Evolutionary conservation across 2,329 filamentous ascomycete species (phyloP), one percentile per base, ranked within the genome.

Genomic region (Aspergillus fumigatus): DNA sequence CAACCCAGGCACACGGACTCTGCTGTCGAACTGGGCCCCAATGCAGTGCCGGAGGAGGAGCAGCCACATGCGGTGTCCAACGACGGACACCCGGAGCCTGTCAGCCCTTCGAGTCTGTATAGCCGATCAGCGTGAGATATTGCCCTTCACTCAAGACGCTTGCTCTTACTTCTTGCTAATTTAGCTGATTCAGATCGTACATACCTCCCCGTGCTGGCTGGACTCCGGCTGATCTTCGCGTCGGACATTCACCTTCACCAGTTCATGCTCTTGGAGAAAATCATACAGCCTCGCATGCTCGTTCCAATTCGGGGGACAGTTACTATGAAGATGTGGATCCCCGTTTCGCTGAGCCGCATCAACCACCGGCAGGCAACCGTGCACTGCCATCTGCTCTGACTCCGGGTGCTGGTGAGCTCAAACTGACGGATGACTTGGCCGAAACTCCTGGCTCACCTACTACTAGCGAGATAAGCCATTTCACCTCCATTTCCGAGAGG

Each of bases 281-380:
- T 61, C 60, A 48, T 63, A 64, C 59, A 23, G 54, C 63, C 6
- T 55, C 55, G 23, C 67, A 69, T 64, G 21, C 59, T 64, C 59
- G 71, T 62, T 50, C 76, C 67, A 65, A 70, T 51, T 79, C 80
- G 10, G 60, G 60, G 19, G 73, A 78, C 47, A 76, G 82, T 60
- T 97, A 97, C 75, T 96, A 95, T 69, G 94, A 97, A 79, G 93
- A 97, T 71, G 85, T 96, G 11, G 92, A 96, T 63, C 92, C 93
- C 48, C 89, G 87, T 55, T 97, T 97, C 68, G 88, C 86, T 55
- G 61, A 66, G 47, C 65, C 62, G 25, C 67, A 68, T 53, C 69
- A 71, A 43, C 64, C 67, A 50, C 63, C 60, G 56, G 62, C 51
- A 59, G 63, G 55, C 56, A 66, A 62, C 60, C 62, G 59, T 40